Evolutionary conservation across 176 grass and related monocot genomes (phyloP), one percentile per base, ranked within the genome.

Genomic region (Oryza punctata): DNA sequence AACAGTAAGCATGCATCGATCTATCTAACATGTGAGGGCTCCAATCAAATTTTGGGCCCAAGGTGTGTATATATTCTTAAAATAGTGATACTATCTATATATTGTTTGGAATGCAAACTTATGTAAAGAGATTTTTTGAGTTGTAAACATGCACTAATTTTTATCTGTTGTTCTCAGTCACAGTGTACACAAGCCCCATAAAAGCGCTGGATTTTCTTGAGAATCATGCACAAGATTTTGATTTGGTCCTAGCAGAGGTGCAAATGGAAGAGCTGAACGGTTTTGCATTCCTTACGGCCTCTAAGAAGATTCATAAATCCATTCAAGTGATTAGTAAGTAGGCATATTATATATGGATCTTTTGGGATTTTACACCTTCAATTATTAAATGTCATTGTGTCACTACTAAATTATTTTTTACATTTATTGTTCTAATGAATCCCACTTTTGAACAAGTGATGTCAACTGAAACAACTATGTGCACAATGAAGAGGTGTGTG

Each of bases 291-390:
- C 29, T 89, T 5, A 26, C 69, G 2, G 75, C 19, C n/a, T 43
- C 73, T 4, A 70, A 24, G 32, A 28, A 87, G 27, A n/a, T 28
- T 18, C 69, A 78, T 14, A 67, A 67, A 81, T 61, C 38, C 28
- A 68, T 90, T 67, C 78, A 81, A 69, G 78, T 90, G 44, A 86
- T 90, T n/a, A 90, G 88, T 86, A 90, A 80, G 76, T 35, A 25
- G 29, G 3, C 7, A 47, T 50, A 50, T 50, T 50, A 15, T 50
- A 16, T 50, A 50, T 50, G 47, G 15, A 50, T 50, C 14, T 50
- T 50, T 49, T 10, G 15, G 12, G 8, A 50, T 78, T 72, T 72
- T 2, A n/a, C 25, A 59, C 3, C 5, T 54, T 7, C 5, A 27
- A 52, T 75, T 67, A 23, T 43, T 8, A 19, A 21, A 28, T 41